phyloP scores from a whole-genome alignment of 2,329 filamentous ascomycete species.

The Purpureocillium lavendulum region DNA sequence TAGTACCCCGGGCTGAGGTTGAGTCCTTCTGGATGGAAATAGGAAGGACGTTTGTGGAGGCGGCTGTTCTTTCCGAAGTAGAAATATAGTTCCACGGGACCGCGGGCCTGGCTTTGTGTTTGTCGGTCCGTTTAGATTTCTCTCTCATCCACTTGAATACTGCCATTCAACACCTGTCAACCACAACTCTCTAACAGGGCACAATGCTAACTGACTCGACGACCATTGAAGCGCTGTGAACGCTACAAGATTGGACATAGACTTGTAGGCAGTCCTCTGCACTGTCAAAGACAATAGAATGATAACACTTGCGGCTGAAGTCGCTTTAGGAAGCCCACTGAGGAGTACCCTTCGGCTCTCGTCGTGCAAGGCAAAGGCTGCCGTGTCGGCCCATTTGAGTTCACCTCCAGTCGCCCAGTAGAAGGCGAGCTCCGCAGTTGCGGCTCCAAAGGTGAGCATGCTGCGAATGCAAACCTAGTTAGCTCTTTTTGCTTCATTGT shows the following conservation, averaged over 20 bases:
- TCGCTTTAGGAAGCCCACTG: conserved; percentile 18
- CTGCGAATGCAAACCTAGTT: conserved; percentile 10
- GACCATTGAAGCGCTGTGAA: conserved; percentile 10
- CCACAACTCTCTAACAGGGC: no score
- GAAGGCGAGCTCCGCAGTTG: conserved; percentile 22
- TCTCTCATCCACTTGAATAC: no score
- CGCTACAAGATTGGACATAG: conserved; percentile 13
- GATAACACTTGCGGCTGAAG: conserved; percentile 10
- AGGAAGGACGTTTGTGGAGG: no score
- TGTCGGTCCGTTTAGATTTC: no score
- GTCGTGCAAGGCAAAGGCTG: conserved; percentile 17
- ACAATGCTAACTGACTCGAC: no score
- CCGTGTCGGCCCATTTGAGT: conserved; percentile 22
- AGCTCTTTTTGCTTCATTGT: no score
- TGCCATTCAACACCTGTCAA: no score
- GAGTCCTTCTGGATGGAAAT: no score
- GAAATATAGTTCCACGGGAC: no score
- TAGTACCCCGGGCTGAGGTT: no score
- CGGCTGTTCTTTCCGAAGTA: no score
- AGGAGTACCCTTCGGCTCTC: conserved; percentile 22
- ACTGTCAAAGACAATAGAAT: conserved; percentile 15
- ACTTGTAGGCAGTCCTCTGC: conserved; percentile 14
- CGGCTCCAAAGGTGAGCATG: conserved; percentile 16
- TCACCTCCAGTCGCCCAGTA: conserved; percentile 21
- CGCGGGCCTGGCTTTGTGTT: no score